Evolutionary conservation across 805 yeast genomes (phyloP).

Genomic region (Brettanomyces anomalus): DNA sequence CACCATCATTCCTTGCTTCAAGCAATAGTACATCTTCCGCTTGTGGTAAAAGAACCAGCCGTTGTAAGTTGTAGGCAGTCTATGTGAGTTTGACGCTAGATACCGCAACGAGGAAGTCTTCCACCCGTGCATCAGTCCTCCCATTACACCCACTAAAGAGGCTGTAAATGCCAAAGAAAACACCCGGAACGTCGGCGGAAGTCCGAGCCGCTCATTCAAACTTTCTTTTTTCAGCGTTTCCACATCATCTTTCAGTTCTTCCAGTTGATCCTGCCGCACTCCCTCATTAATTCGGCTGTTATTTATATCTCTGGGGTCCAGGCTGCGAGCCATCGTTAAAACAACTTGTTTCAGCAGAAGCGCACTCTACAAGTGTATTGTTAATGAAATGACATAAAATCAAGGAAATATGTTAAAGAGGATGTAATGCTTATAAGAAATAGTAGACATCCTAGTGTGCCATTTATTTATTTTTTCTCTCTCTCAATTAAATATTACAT

Average conservation of each 20-base stretch:
- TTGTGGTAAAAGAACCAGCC: slow-evolving; percentile 89
- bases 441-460: too few species aligned
- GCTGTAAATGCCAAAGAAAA: slow-evolving; percentile 31
- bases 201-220: slow-evolving; percentile 32
- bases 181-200: slow-evolving; percentile 39
- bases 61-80: slow-evolving; percentile 67
- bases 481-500: too few species aligned
- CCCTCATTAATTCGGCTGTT: slow-evolving; percentile 6
- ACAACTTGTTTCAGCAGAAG: too few species aligned
- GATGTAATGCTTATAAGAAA: too few species aligned
- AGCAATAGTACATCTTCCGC: slow-evolving; percentile 67
- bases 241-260: slow-evolving; percentile 5
- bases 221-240: slow-evolving; percentile 10
- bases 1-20: slow-evolving; percentile 40
- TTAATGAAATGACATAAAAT: too few species aligned
- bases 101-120: slow-evolving; percentile 46
- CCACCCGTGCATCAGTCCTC: slow-evolving; percentile 57
- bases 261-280: background rate
- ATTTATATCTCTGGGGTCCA: slow-evolving; percentile 11
- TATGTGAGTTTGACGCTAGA: slow-evolving; percentile 73
- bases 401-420: too few species aligned
- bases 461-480: too few species aligned
- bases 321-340: background rate
- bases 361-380: too few species aligned
- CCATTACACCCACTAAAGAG: slow-evolving; percentile 35